phyloP scores from a whole-genome alignment of 495 filamentous ascomycete genomes.

The Wilcoxina mikolae region DNA sequence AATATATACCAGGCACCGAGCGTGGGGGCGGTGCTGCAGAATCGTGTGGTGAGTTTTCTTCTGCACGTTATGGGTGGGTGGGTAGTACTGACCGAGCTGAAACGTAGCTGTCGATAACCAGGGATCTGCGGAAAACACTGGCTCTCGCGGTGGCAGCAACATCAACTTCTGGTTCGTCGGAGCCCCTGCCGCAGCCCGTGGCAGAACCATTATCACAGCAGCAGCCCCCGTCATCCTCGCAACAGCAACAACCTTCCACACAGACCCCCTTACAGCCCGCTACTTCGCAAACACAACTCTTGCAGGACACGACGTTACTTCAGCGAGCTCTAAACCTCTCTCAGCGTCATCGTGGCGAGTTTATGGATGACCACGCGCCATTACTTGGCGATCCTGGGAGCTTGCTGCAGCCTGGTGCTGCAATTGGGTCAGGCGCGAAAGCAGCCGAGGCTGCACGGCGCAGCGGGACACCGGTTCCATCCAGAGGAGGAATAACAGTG shows the following conservation, averaged over 20 bases:
- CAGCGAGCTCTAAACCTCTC: too few relatives aligned
- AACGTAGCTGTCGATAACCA: constrained; percentile 18
- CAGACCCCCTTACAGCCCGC: too few relatives aligned
- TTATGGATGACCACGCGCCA: constrained; percentile 58
- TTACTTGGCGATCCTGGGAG: constrained; percentile 23
- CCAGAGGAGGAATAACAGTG: too few relatives aligned
- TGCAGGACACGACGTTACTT: too few relatives aligned
- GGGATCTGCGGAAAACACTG: constrained; percentile 16
- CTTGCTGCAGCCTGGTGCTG: constrained; percentile 15
- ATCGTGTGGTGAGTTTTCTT: constrained; percentile 44
- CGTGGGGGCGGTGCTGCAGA: constrained; percentile 59
- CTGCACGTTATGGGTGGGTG: background rate
- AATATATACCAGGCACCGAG: constrained; percentile 83
- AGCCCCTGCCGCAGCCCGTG: constrained; percentile 8
- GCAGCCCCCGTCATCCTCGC: constrained; percentile 28
- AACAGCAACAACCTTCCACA: constrained; percentile 30
- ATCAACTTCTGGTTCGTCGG: constrained; percentile 40
- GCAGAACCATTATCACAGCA: background rate
- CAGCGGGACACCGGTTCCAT: background rate
- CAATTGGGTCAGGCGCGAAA: background rate
- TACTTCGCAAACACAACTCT: too few relatives aligned
- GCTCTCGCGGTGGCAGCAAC: constrained; percentile 38
- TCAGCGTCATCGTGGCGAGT: constrained; percentile 41
- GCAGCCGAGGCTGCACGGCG: background rate
- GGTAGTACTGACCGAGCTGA: background rate